Evolutionary conservation across 148 eudicot species (phyloP), one percentile per base, ranked within the genome.

Genomic region (Limonium bicolor): DNA sequence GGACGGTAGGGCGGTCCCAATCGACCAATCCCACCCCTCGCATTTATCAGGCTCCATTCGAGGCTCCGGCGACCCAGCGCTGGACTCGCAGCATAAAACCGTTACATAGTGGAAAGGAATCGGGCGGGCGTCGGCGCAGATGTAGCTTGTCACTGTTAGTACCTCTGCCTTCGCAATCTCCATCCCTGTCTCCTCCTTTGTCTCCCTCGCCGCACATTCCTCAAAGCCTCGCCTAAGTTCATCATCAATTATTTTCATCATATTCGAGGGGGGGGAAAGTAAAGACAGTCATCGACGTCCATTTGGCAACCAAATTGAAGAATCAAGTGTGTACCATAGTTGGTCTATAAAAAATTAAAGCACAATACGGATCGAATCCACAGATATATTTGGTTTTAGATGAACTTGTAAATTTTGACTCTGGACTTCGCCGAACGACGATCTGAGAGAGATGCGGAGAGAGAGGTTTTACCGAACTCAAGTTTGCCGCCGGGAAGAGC

Each of bases 1-100:
- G 13, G 56, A 40, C 0, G 96, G 96, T 49, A 79, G 94, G 54
- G 69, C 31, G 19, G 66, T 64, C 94, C 94, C 78, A 37, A 70
- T 78, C 36, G 63, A 87, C 96, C 96, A 87, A 38, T 72, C 78
- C 96, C 96, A 87, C 7, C 96, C 94, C 41, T 63, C 82, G 55
- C 96, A 87, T 44, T 87, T 87, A 13, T 87, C 82, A 5, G 94
- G 94, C 70, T 87, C 96, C 25, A 69, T 0, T 47, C 0, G 94
- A 76, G 2, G 55, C 32, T 49, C 79, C 78, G 16, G 62, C 36
- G 6, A 61, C 62, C 61, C 76, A 62, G 5, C 69, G 67, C 20
- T 60, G 35, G 10, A 51, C 31, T 8, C 78, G 76, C 0, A 88
- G 76, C 73, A 79, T 56, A 68, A 58, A 36, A 87, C 50, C 17